Percentiles rank a stretch among this genome's conserved stretches.
Conservation (phyloP, 768 basidiomycete species). For the Lanmaoa rubissima region DNA sequence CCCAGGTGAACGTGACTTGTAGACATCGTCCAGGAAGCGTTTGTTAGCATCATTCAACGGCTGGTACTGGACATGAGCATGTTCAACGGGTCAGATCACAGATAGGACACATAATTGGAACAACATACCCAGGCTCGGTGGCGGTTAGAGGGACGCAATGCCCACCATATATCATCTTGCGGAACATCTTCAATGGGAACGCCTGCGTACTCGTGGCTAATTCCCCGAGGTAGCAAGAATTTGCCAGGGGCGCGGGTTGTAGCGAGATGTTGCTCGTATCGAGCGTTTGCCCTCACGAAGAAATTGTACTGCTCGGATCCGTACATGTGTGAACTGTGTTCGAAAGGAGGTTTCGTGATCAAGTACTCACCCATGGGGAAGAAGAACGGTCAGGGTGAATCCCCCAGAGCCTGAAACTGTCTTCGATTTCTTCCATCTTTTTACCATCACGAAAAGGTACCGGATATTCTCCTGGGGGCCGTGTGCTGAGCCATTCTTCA, state of each 20-base stretch:
- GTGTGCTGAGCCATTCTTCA: slow-evolving; percentile 15
- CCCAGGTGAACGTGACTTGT: slow-evolving; percentile 20
- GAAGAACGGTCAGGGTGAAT: background rate
- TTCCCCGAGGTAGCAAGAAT: slow-evolving; percentile 7
- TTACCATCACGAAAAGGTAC: slow-evolving; percentile 7
- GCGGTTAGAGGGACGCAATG: background rate
- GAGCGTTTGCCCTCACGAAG: slow-evolving; percentile 4
- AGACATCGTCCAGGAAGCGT: slow-evolving; percentile 13
- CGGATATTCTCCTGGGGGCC: slow-evolving; percentile 6
- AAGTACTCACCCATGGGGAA: slow-evolving; percentile 12
- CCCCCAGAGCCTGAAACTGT: slow-evolving; percentile 6
- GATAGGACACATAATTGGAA: background rate
- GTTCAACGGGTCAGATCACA: background rate
- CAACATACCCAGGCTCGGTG: slow-evolving; percentile 8
- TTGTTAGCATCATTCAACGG: slow-evolving; percentile 12
- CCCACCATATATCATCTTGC: slow-evolving; percentile 17
- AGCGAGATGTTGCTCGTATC: slow-evolving; percentile 11
- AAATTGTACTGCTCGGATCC: background rate
- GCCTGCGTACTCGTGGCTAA: background rate
- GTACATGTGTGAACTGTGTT: background rate
- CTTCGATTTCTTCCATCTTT: background rate
- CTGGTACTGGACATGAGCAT: slow-evolving; percentile 9
- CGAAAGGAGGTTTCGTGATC: background rate
- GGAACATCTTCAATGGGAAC: slow-evolving; percentile 12
- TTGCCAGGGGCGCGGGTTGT: slow-evolving; percentile 1